Evolutionary conservation across 1,284 basidiomycete genomes (phyloP).

Genomic region (Boletus albobrunnescens): DNA sequence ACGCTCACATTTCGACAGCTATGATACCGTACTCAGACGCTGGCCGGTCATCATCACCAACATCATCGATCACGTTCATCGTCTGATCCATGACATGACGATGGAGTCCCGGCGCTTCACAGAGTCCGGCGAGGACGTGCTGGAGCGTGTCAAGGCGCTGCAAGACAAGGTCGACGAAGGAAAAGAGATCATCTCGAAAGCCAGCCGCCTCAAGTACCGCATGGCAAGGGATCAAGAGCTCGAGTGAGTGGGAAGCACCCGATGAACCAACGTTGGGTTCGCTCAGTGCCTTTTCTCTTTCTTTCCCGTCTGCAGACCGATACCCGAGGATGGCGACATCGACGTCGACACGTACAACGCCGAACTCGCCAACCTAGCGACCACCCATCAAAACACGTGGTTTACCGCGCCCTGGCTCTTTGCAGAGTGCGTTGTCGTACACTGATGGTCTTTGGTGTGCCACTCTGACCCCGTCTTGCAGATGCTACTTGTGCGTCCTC

Average conservation of each 20-base stretch:
- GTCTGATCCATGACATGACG: slow-evolving; percentile 50
- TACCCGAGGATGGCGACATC: slow-evolving; percentile 70
- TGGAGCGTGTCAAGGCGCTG: slow-evolving; percentile 14
- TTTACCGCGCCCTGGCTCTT: slow-evolving; percentile 91
- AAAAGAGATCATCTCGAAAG: slow-evolving; percentile 73
- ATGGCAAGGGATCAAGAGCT: slow-evolving; percentile 81
- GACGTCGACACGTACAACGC: slow-evolving; percentile 70
- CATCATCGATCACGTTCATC: slow-evolving; percentile 70
- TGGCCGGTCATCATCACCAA: slow-evolving; percentile 91
- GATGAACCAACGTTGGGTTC: neutral
- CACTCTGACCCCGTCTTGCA: slow-evolving; percentile 24
- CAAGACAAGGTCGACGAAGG: slow-evolving; percentile 62
- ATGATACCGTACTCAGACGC: slow-evolving; percentile 56
- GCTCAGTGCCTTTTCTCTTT: neutral
- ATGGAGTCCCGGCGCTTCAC: slow-evolving; percentile 19
- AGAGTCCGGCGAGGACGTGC: slow-evolving; percentile 12
- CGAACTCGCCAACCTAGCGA: slow-evolving; percentile 54
- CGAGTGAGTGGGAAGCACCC: slow-evolving; percentile 44
- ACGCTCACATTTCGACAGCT: slow-evolving; percentile 41
- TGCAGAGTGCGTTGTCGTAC: slow-evolving; percentile 68
- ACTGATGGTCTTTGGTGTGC: neutral
- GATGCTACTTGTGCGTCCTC: slow-evolving; percentile 58
- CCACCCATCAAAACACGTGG: slow-evolving; percentile 70
- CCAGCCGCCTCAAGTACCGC: slow-evolving; percentile 84
- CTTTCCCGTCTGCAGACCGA: slow-evolving; percentile 43